Evolutionary conservation across 768 basidiomycete species (phyloP), one percentile per base, ranked within the genome.

Genomic region (Pleurotus tuber-regium): DNA sequence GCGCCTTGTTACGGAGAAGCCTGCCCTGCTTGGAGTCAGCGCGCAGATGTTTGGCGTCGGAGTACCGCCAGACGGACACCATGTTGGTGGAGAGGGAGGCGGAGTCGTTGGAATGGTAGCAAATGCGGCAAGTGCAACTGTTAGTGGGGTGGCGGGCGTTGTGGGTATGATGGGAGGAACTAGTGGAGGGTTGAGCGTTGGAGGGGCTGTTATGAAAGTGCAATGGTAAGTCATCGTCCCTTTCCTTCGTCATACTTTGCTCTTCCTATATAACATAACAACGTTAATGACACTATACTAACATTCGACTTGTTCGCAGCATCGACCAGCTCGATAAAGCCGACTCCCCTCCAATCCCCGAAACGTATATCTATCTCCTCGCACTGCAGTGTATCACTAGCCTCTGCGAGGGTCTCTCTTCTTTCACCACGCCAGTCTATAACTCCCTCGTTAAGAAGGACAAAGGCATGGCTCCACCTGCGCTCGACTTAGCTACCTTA

Each of bases 291-390:
- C n/a, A n/a, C 8, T 30, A 38, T 44, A 43, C 54, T 58, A 29
- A 53, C 51, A 31, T 33, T 51, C 39, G 46, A 46, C 43, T 25
- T 4, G 36, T 26, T 3, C 30, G 46, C 59, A 97, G 95, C 64
- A 98, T 99, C 59, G 96, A 99, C 64, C 97, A 98, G 66, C 82
- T 98, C 10, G 96, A 99, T 72, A 99, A 99, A 66, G 89, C 92
- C 0, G 97, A 99, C 59, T 84, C 94, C 0, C 97, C 97, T 0
- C 76, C 83, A 0, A 94, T 98, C 48, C 96, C 97, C 0, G 97
- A 99, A 53, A 78, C 89, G 3, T 98, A 99, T 64, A 80, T 96
- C 56, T 96, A 95, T 63, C 86, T 99, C 6, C 80, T 99, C 1
- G 91, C 85, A 0, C 79, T 97, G 0, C 94, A 98, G 60, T 94